These are phyloP conservation scores for Eucalyptus erythrocorys DNA, from an alignment of 345 rosid species.

Conservation along the genomic window DNA sequence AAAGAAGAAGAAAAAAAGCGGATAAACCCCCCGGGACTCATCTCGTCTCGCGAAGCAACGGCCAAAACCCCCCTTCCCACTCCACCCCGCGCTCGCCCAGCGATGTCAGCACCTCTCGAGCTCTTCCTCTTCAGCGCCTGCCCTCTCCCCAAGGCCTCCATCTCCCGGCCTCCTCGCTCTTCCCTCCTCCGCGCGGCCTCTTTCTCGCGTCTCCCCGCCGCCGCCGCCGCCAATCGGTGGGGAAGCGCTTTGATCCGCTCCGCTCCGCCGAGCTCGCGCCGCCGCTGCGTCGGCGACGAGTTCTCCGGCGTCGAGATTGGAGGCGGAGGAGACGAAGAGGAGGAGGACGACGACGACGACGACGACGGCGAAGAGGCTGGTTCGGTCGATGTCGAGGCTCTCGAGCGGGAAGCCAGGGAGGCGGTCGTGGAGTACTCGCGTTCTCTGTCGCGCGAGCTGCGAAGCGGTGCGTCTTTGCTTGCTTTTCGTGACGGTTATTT, in stretches of 20 bases:
- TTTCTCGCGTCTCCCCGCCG: not conserved
- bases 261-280: not conserved
- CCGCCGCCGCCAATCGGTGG: not conserved
- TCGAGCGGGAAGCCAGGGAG: constrained; percentile 63
- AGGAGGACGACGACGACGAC: not conserved
- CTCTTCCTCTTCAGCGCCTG: not conserved
- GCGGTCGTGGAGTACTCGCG: constrained; percentile 46
- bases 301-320: not conserved
- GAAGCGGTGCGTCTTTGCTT: constrained; percentile 22
- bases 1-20: not conserved
- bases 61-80: not conserved
- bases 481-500: not conserved
- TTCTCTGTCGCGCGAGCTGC: constrained; percentile 54
- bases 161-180: not conserved
- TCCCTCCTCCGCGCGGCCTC: not conserved
- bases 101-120: not conserved
- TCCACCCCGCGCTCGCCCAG: not conserved
- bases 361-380: constrained; percentile 11
- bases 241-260: not conserved
- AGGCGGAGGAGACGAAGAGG: not conserved
- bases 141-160: not conserved
- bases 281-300: not conserved
- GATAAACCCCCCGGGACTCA: not conserved
- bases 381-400: constrained; percentile 37
- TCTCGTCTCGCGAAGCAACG: not conserved